Conservation (phyloP, 495 filamentous ascomycete genomes). For the Lasiosphaeriaceae sp. region DNA sequence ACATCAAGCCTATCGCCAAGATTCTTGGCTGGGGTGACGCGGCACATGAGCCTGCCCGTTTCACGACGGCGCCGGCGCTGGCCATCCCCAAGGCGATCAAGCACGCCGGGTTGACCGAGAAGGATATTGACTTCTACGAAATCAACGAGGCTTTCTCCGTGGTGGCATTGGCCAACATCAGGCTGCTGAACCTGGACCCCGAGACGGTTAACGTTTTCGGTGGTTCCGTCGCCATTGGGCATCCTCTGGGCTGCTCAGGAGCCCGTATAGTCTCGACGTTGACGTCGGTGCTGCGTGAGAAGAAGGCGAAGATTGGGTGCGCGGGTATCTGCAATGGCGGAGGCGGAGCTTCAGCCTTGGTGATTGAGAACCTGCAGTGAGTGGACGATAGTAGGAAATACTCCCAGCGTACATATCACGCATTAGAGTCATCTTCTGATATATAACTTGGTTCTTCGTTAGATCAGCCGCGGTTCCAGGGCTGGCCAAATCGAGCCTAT, state of each 20-base stretch:
- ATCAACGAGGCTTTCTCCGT: conserved; percentile 99
- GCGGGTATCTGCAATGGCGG: conserved; percentile 98
- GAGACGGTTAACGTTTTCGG: conserved; percentile 95
- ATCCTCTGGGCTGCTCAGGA: conserved; percentile 89
- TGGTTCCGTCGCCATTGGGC: conserved; percentile 91
- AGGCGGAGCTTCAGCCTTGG: conserved; percentile 86
- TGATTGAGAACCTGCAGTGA: conserved; percentile 69
- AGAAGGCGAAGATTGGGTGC: conserved; percentile 87
- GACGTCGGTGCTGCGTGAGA: conserved; percentile 80
- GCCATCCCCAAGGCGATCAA: conserved; percentile 95
- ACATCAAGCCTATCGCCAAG: conserved; percentile 86
- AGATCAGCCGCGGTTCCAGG: conserved; percentile 14
- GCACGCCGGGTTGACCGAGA: conserved; percentile 75
- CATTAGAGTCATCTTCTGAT: conserved; percentile 16
- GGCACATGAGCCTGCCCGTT: conserved; percentile 82
- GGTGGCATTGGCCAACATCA: conserved; percentile 92
- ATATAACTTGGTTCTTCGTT: conserved; percentile 7
- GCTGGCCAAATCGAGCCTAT: conserved; percentile 22
- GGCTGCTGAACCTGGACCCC: conserved; percentile 71
- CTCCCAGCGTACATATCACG: not conserved
- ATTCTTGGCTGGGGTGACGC: conserved; percentile 97
- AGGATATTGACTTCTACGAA: conserved; percentile 86
- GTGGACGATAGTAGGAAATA: conserved; percentile 7
- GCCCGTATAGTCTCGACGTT: conserved; percentile 91
- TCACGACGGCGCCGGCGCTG: conserved; percentile 91